These are phyloP conservation scores for Chrysanthemum seticuspe DNA, from an alignment of 129 eudicot genomes.

Conservation along the genomic window DNA sequence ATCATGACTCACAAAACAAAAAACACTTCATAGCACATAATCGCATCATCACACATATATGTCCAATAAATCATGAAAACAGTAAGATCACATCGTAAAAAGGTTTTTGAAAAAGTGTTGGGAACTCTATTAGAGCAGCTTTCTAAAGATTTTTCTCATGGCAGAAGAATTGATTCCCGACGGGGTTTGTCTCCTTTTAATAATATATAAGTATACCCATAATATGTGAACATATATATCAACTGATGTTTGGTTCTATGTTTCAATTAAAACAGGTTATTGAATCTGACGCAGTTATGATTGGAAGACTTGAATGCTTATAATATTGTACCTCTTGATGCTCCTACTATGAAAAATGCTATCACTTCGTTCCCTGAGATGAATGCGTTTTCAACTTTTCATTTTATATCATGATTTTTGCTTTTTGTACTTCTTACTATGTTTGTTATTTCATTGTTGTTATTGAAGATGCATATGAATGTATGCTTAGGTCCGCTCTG, in stretches of 20 bases:
- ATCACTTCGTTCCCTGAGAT: constrained; percentile 77
- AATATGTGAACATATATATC: not conserved
- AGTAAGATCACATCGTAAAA: too few species aligned
- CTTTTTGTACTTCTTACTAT: not conserved
- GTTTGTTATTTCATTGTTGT: not conserved
- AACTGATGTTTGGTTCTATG: constrained; percentile 4
- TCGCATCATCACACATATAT: too few species aligned
- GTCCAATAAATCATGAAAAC: too few species aligned
- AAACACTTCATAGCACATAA: too few species aligned
- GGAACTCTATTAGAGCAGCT: constrained; percentile 85
- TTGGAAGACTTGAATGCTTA: constrained; percentile 81
- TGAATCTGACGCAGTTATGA: constrained; percentile 92
- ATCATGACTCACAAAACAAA: too few species aligned
- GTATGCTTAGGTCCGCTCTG: constrained; percentile 72
- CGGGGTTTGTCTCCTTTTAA: constrained; percentile 46
- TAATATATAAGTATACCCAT: not conserved
- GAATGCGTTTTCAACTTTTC: constrained; percentile 7
- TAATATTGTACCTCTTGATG: constrained; percentile 92
- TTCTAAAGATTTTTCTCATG: constrained; percentile 74
- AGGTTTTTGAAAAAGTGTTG: constrained; percentile 81
- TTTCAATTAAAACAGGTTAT: constrained; percentile 73
- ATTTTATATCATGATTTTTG: not conserved
- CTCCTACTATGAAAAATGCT: constrained; percentile 60
- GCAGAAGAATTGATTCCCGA: constrained; percentile 76
- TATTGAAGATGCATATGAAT: constrained; percentile 3